Evolutionary conservation across 306 rosid genomes (phyloP), one percentile per base, ranked within the genome.

Genomic region (Glycine tomentella): DNA sequence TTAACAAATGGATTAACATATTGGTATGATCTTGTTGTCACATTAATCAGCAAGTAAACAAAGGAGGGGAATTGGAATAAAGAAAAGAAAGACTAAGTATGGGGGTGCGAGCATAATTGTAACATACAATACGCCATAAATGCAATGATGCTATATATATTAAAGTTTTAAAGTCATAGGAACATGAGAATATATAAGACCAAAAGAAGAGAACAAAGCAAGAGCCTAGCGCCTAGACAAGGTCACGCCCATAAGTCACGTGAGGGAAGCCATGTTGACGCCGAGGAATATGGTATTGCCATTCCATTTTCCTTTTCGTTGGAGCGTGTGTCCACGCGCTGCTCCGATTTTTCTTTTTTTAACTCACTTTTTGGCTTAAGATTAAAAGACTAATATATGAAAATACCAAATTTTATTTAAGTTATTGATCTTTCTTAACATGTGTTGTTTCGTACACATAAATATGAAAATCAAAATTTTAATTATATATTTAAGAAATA

Each of bases 171-270:
- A 61, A 36, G 58, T 56, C 25, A 33, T 62, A 14, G 46, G 46
- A 63, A 33, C 57, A 69, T 1, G 80, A 46, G 78, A 48, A 81
- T 67, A 57, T n/a, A 20, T 78, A 71, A 67, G 72, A 75, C 40
- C 83, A 83, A 75, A 64, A 79, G 76, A 87, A 87, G 81, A 74
- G 78, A 79, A 85, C 84, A 84, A 83, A 88, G 64, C 42, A 31
- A 66, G 80, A 80, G 69, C 72, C 79, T 77, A 68, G 69, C 15
- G 80, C 85, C 82, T 59, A 81, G 87, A 89, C 90, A 87, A 83
- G 82, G 87, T 85, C 88, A 89, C 87, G 87, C 87, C 83, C 88
- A 84, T 64, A 62, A 73, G 84, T 91, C 98, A 91, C 97, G 98
- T 95, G 98, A 90, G 72, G 16, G 49, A 66, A 75, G 33, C 88